Percentiles rank a stretch among this genome's conserved stretches.
Conservation (phyloP, 129 eudicot species). For the Rutidosis leptorrhynchoides region DNA sequence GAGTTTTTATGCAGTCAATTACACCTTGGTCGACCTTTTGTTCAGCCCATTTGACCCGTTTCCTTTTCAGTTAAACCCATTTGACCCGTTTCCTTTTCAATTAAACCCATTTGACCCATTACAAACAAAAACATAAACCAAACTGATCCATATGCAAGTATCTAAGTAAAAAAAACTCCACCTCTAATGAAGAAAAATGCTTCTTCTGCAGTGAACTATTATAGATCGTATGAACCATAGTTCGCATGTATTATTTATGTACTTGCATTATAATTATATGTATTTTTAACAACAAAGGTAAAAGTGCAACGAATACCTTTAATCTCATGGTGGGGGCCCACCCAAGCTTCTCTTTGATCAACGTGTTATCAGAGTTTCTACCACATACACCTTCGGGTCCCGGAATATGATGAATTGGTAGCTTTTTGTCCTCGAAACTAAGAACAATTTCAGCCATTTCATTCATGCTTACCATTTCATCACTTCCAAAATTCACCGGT, state of each 20-base stretch:
- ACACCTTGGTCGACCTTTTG: not conserved
- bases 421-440: slow-evolving; percentile 77
- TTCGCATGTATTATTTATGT: not conserved
- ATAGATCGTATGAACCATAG: not conserved
- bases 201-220: not conserved
- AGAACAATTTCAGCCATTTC: slow-evolving; percentile 96
- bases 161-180: not conserved
- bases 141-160: not conserved
- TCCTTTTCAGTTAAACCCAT: not conserved
- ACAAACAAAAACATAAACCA: no score
- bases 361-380: slow-evolving; percentile 92
- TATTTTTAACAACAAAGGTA: not conserved
- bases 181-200: not conserved
- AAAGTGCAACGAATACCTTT: slow-evolving; percentile 54
- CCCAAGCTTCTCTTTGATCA: slow-evolving; percentile 91
- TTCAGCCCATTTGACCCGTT: not conserved
- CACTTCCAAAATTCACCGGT: slow-evolving; percentile 96
- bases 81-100: not conserved
- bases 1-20: not conserved
- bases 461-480: slow-evolving; percentile 99
- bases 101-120: no score
- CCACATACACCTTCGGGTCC: slow-evolving; percentile 99
- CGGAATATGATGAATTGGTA: slow-evolving; percentile 92
- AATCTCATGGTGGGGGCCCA: slow-evolving; percentile 97
- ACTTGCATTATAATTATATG: not conserved